phyloP scores from a whole-genome alignment of 2,329 filamentous ascomycete genomes.

The Aspergillus oerlinghausenensis region DNA sequence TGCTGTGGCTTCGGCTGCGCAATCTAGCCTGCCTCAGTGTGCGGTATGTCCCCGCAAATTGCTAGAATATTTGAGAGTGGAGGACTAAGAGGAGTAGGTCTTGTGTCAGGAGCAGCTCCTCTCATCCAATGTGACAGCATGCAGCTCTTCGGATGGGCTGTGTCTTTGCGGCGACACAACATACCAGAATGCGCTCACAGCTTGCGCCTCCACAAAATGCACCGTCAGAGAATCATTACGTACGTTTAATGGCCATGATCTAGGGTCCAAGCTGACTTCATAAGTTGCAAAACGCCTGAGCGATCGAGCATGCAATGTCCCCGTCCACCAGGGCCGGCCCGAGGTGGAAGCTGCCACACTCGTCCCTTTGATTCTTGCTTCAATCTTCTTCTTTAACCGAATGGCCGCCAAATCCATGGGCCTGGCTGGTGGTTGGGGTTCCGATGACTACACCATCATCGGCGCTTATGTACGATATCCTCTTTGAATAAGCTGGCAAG shows the following conservation, averaged over 20 bases:
- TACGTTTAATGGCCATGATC: background rate
- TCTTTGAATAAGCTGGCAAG: too few relatives aligned
- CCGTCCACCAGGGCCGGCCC: slow-evolving; percentile 5
- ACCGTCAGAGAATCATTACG: slow-evolving; percentile 5
- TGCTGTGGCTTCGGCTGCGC: background rate
- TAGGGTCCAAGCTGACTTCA: background rate
- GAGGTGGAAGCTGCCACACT: slow-evolving; percentile 10
- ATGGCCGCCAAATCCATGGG: slow-evolving; percentile 8
- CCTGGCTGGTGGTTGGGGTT: slow-evolving; percentile 13
- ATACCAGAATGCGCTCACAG: background rate
- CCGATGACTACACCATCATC: slow-evolving; percentile 14
- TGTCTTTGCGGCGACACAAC: background rate
- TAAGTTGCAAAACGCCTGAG: slow-evolving; percentile 6
- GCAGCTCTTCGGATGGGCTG: background rate
- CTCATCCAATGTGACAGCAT: background rate
- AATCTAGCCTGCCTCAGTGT: background rate
- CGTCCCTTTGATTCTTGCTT: slow-evolving; percentile 10
- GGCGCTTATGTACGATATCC: slow-evolving; percentile 10
- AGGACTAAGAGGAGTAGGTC: background rate
- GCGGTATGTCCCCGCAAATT: background rate
- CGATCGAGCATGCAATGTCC: slow-evolving; percentile 6
- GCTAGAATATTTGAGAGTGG: background rate
- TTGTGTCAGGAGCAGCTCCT: background rate
- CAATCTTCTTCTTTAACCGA: slow-evolving; percentile 10
- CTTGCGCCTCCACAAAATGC: slow-evolving; percentile 2